Evolutionary conservation across 2,329 filamentous ascomycete genomes (phyloP).

Genomic region (Daldinia eschscholtzii): DNA sequence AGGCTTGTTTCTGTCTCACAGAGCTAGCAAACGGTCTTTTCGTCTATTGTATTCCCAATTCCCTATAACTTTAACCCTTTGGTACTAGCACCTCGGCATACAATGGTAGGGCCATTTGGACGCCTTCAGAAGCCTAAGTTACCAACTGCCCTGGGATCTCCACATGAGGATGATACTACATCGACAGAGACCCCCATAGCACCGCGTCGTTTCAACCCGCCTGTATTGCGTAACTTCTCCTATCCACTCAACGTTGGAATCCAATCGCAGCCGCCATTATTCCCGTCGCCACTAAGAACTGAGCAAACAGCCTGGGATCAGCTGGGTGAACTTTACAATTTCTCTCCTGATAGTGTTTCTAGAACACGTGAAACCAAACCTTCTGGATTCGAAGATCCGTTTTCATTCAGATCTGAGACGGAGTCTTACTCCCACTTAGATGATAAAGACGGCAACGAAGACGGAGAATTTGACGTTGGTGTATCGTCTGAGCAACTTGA

Average conservation of each 20-base stretch:
- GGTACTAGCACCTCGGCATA: constrained; percentile 24
- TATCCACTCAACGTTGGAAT: constrained; percentile 48
- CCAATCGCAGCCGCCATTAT: constrained; percentile 18
- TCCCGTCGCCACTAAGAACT: constrained; percentile 15
- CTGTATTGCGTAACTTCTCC: constrained; percentile 51
- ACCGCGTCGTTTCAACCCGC: constrained; percentile 34
- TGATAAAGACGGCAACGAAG: constrained; percentile 31
- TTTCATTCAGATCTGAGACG: constrained; percentile 47
- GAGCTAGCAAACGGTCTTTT: not conserved
- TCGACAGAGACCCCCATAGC: constrained; percentile 30
- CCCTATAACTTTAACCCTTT: not conserved
- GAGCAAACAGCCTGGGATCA: constrained; percentile 48
- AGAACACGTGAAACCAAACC: constrained; percentile 39
- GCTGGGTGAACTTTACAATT: constrained; percentile 49
- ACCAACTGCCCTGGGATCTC: constrained; percentile 42
- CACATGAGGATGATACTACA: constrained; percentile 34
- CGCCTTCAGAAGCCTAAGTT: constrained; percentile 48
- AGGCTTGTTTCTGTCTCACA: not conserved
- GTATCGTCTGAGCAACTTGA: constrained; percentile 24
- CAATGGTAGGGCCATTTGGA: constrained; percentile 50
- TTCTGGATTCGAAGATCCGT: constrained; percentile 46
- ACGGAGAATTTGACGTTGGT: constrained; percentile 23
- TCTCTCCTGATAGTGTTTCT: constrained; percentile 45
- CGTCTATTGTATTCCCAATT: not conserved
- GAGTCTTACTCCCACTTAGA: constrained; percentile 39